Evolutionary conservation across 2,329 filamentous ascomycete species (phyloP).

Genomic region (Apiospora kogelbergensis): DNA sequence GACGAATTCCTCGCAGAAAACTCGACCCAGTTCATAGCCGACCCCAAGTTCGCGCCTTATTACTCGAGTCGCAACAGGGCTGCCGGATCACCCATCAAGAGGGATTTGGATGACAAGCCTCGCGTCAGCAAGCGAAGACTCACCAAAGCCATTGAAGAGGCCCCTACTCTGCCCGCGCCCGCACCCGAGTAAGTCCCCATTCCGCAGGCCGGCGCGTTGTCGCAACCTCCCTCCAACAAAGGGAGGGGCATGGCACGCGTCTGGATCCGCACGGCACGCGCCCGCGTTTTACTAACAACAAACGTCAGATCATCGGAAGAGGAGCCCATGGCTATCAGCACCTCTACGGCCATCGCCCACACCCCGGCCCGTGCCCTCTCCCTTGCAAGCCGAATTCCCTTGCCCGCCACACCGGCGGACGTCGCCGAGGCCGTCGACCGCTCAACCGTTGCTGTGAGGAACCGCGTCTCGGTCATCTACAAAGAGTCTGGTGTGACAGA

Average conservation of each 20-base stretch:
- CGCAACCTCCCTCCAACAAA: background rate
- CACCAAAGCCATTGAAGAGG: constrained; percentile 55
- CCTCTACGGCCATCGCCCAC: constrained; percentile 47
- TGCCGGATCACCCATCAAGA: constrained; percentile 53
- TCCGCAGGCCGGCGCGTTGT: constrained; percentile 23
- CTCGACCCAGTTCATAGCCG: constrained; percentile 60
- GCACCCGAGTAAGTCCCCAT: constrained; percentile 43
- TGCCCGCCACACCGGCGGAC: constrained; percentile 78
- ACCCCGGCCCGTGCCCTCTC: constrained; percentile 53
- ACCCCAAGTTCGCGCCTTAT: constrained; percentile 70
- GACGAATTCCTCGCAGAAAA: constrained; percentile 74
- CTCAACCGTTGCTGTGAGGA: constrained; percentile 64
- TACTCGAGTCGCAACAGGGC: constrained; percentile 67
- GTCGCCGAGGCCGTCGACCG: constrained; percentile 76
- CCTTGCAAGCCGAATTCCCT: constrained; percentile 62
- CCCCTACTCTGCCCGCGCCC: constrained; percentile 71
- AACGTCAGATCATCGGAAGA: constrained; percentile 38
- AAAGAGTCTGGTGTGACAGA: constrained; percentile 67
- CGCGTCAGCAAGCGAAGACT: constrained; percentile 30
- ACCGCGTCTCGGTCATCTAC: constrained; percentile 64
- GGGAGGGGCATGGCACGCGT: background rate
- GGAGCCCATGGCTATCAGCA: constrained; percentile 20
- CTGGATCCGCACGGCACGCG: constrained; percentile 44
- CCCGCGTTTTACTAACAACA: constrained; percentile 50
- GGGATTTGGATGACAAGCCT: constrained; percentile 26